Evolutionary conservation across 768 basidiomycete genomes (phyloP), one percentile per base, ranked within the genome.

Genomic region (Suillus paluster): DNA sequence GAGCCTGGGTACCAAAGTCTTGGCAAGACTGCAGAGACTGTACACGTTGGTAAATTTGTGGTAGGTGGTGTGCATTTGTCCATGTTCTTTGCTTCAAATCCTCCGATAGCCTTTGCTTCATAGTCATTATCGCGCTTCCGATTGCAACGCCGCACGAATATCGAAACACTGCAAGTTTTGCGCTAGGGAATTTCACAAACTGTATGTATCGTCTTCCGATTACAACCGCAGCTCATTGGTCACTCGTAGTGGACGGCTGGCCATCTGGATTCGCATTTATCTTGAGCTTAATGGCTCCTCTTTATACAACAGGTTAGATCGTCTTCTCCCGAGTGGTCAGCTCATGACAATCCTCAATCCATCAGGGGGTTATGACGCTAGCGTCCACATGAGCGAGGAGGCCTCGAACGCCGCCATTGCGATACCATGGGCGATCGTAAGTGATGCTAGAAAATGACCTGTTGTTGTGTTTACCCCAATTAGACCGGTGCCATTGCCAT

Each of bases 341-440:
- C 19, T 38, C 60, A 71, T 5, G 4, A 39, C 77, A 80, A 70
- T 6, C 9, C 15, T 39, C 15, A 15, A 46, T 19, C 21, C 10
- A 12, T 4, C 8, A 71, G 70, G 68, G 42, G 64, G 58, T 21
- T 80, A 78, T 65, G 87, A 90, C 67, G 81, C 82, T 0, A 80
- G 78, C 56, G 84, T 89, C 0, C 88, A 89, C 64, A 88, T 91
- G 62, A 86, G 85, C 58, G 89, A 90, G 68, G 88, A 89, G 70
- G 87, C 87, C 0, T 79, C 82, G 1, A 92, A 92, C 65, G 90
- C 90, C 1, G 30, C 30, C 6, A 30, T 6, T 3, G 30, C 30
- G 6, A 30, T 30, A 30, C 30, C 30, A 30, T 30, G 82, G 39
- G 39, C 84, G n/a, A 78, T 77, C 1, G 88, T 30, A 30, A 3